Base-by-base conservation (phyloP, 2,329 filamentous ascomycete species). In the Penicillium sp. region DNA sequence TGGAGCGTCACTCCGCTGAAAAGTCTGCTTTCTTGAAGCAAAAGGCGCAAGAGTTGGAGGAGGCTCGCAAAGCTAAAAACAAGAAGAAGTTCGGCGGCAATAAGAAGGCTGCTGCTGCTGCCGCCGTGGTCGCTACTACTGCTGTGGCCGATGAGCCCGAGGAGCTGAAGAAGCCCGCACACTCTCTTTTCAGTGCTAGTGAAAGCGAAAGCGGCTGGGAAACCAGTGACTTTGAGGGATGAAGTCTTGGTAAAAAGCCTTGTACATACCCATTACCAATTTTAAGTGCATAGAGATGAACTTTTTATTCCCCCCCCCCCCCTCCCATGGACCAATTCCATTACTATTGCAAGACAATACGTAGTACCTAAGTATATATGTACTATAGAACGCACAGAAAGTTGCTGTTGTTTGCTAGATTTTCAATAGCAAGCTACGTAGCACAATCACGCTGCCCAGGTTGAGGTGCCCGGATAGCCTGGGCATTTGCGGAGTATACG, bases 171-270 rank as follows among this genome's bases (percentile, higher is more conserved):
- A 52, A 44, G 53, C 35, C 35, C 8, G 46, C 39, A 22, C 26
- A 47, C 19, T 71, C 70, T 24, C 62, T 64, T 44, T 75, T 70
- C 68, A 70, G 68, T 65, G 72, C 70, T 1, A 72, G 71, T 55
- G 73, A 75, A 55, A 74, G 71, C 53, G 73, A 75, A 52, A 67
- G 61, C 29, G 73, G 71, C 4, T 75, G 73, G 73, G 66, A 62
- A 44, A 70, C 66, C 2, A 71, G 68, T 56, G 69, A 67, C 29
- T 45, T 31, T 8, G 53, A 55, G 31, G 47, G 10, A 22, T 39
- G 33, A 43, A 48, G 10, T 26, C n/a, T 22, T 29, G 5, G 6
- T 37, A 16, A 9, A 47, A 14, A 37, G 39, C 14, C 21, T 48
- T 54, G 44, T 54, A 54, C 9, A 54, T 54, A 54, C 26, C 16